Percentiles rank a stretch among this genome's conserved stretches.
These are phyloP conservation scores for Gelatoporia subvermispora DNA, from an alignment of 768 basidiomycete genomes.

Conservation along the genomic window DNA sequence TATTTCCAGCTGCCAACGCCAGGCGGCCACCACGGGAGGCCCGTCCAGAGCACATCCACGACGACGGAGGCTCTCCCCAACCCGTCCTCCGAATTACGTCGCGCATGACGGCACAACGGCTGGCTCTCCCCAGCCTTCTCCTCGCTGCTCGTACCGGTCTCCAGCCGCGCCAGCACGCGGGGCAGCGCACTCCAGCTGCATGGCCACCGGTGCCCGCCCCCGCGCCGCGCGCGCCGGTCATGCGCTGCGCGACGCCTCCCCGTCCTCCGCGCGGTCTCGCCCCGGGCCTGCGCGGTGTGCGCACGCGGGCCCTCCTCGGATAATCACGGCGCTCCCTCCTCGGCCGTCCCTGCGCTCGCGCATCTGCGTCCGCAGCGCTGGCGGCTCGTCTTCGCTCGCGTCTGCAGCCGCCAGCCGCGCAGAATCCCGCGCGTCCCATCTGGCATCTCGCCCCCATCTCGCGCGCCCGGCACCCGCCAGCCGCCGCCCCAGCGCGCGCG, in stretches of 20 bases:
- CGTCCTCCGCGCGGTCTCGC: background rate
- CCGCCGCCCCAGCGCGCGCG: no score
- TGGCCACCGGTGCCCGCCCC: background rate
- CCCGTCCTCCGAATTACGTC: background rate
- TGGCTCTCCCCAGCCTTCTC: slow-evolving; percentile 1
- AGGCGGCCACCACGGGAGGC: no score
- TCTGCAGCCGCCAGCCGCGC: no score
- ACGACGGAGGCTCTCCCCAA: background rate
- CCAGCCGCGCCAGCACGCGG: background rate
- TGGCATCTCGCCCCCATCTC: no score
- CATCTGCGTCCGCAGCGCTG: no score
- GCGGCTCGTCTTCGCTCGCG: no score
- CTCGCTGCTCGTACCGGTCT: slow-evolving; percentile 1
- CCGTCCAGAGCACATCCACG: no score
- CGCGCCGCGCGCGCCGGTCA: background rate
- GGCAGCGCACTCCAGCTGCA: background rate
- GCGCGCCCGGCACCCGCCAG: no score
- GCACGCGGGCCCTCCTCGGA: background rate
- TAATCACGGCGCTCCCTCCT: no score
- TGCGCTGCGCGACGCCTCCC: background rate
- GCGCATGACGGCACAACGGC: background rate
- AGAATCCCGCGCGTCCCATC: no score
- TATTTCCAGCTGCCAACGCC: no score
- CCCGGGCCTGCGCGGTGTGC: background rate
- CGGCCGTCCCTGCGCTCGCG: no score